Conservation (phyloP, 441 rosid species). For the Brassica hybrid region DNA sequence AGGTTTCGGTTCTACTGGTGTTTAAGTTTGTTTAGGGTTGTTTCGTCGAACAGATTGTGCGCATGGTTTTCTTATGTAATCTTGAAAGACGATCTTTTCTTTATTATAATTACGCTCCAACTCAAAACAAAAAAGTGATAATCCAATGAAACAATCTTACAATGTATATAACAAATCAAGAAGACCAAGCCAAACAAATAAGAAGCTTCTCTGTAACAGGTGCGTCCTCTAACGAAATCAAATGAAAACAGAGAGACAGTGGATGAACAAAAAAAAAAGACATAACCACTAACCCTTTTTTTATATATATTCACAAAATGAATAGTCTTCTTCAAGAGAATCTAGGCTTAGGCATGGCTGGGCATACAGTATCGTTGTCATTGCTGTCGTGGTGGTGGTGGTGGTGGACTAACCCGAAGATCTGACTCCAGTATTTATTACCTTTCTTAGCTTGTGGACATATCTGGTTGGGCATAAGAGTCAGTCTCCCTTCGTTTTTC, state of each 20-base stretch:
- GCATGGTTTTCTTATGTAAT: background rate
- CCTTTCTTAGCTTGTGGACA: conserved; percentile 80
- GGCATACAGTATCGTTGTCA: conserved; percentile 13
- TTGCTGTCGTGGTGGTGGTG: conserved; percentile 31
- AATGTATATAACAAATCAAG: background rate
- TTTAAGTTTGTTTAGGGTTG: conserved; percentile 37
- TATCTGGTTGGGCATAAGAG: conserved; percentile 46
- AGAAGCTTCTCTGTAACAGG: background rate
- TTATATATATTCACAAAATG: conserved; percentile 18
- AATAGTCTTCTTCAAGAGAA: conserved; percentile 42
- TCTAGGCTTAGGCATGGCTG: conserved; percentile 66
- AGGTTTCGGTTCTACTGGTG: conserved; percentile 84
- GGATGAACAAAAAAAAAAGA: conserved; percentile 27
- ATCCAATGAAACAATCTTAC: background rate
- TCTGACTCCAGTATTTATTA: conserved; percentile 72
- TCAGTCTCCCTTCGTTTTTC: conserved; percentile 62
- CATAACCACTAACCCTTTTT: conserved; percentile 9
- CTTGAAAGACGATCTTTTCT: background rate
- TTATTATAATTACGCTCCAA: background rate
- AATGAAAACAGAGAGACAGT: conserved; percentile 30
- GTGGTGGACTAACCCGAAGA: conserved; percentile 59
- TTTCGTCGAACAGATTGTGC: conserved; percentile 38
- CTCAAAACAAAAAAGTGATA: background rate
- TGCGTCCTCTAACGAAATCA: background rate
- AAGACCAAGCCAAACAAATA: background rate